Evolutionary conservation across 2,329 filamentous ascomycete genomes (phyloP), one percentile per base, ranked within the genome.

Genomic region (Aspergillus japonicus): DNA sequence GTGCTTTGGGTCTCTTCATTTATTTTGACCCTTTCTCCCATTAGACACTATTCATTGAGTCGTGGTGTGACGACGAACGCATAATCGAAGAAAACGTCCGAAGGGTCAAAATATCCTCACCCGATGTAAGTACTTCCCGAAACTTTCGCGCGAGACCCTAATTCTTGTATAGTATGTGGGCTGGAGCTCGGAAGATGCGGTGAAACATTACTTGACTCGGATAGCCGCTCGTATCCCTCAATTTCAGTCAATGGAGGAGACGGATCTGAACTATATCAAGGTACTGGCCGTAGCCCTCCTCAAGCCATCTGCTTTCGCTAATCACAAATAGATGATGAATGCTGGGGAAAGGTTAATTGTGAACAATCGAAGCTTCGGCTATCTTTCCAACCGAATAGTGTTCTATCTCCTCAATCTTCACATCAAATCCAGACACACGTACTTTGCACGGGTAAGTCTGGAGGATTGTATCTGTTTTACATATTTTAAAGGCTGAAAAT

Each of bases 381-480:
- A 99, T 72, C 84, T 99, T 33, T 96, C 93, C 0, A 93, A 99
- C 74, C 88, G 95, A 62, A 99, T 99, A 66, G 94, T 99, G 57
- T 99, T 99, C 78, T 99, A 98, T 76, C 86, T 99, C 50, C 91
- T 96, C 71, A 99, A 99, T 71, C 82, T 98, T 24, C 95, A 99
- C 76, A 97, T 97, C 81, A 98, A 99, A 76, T 90, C 90, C 52
- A 87, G 94, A 58, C 91, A 91, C 63, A 98, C 92, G 6, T 98
- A 96, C 77, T 98, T 98, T 75, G 93, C 89, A 51, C 86, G 94
- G 64, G 89, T 80, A 68, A 61, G 75, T 64, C 12, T 47, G 35
- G 19, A 21, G 47, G 48, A 35, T 10, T 31, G 26, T 50, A n/a
- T 44, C 39, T 44, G 39, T 19, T 44, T 44, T n/a, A 3, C 5